phyloP scores from a whole-genome alignment of 1,284 basidiomycete species.

The Jaminaea rosea region DNA sequence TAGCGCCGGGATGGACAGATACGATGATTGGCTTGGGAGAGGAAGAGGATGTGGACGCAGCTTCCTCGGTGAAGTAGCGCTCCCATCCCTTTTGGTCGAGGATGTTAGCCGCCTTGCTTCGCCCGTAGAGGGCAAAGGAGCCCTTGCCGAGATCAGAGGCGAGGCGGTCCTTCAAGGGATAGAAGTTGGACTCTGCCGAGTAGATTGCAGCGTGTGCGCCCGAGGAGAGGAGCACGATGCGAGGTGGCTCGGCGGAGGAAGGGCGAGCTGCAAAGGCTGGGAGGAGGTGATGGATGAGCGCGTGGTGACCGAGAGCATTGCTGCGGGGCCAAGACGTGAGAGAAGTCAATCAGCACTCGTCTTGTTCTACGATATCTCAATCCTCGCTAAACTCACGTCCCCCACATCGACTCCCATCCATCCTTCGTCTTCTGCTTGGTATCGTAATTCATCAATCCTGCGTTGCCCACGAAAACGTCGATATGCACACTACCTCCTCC shows the following conservation, averaged over 20 bases:
- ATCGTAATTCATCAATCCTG: too few species aligned
- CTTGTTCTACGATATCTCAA: neutral
- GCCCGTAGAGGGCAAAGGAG: neutral
- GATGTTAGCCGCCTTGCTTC: neutral
- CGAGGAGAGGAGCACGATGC: neutral
- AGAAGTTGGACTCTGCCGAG: neutral
- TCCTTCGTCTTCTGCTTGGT: neutral
- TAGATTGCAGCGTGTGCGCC: neutral
- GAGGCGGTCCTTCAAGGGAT: too few species aligned
- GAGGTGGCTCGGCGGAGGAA: too few species aligned
- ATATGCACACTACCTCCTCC: too few species aligned
- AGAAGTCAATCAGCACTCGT: neutral
- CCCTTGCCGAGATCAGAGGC: neutral
- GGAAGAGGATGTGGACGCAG: neutral
- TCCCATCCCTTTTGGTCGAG: neutral
- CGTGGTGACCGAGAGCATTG: too few species aligned
- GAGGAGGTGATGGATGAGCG: too few species aligned
- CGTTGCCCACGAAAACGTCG: too few species aligned
- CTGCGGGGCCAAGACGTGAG: too few species aligned
- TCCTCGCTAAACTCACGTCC: neutral
- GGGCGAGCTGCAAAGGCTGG: too few species aligned
- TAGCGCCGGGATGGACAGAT: too few species aligned
- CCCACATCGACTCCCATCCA: neutral
- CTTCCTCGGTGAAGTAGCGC: neutral
- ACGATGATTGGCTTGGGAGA: too few species aligned